Evolutionary conservation across 164 flowering plant genomes (phyloP), one percentile per base, ranked within the genome.

Genomic region (Nelumbo lutea): DNA sequence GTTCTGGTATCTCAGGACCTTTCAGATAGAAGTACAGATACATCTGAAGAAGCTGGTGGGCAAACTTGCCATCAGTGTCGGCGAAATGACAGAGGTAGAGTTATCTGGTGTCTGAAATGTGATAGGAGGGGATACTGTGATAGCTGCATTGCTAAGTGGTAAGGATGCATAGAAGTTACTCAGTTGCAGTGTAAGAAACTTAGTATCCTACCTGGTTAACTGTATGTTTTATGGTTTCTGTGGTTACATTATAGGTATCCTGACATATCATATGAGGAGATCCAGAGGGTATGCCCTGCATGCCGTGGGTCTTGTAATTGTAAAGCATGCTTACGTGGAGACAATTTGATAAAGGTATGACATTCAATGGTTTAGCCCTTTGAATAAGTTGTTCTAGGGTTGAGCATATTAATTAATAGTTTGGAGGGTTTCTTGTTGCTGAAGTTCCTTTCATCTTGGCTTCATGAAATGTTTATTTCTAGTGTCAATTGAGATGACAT

Each of bases 61-160:
- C 90, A 82, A 55, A 84, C 80, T 67, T 95, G 99, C 73, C 99
- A 95, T 81, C 99, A 95, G 70, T 95, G 97, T 68, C 86, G 79
- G 62, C 83, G 83, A 77, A 84, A 73, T 78, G 84, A 82, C 45
- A 83, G 79, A 68, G 81, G 79, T 38, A 73, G 73, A 68, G 84
- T 95, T 61, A 51, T 82, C 60, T 92, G 92, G 96, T 95, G 98
- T 79, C 85, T 73, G 51, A 87, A 63, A 79, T 95, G 98, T 80
- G 85, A 86, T 68, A 84, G 77, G 79, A 89, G 90, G 79, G 98
- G 97, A 44, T 95, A 90, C 62, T 95, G 98, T 77, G 82, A 69
- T 43, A 82, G 70, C 77, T 95, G 98, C 78, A 89, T 89, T 61
- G 82, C 93, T 59, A 81, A 84, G 77, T 86, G 93, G 99, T 92